Percentiles rank a stretch among this genome's conserved stretches.
Evolutionary conservation across 768 basidiomycete species (phyloP).

Genomic region (Russula lepida): DNA sequence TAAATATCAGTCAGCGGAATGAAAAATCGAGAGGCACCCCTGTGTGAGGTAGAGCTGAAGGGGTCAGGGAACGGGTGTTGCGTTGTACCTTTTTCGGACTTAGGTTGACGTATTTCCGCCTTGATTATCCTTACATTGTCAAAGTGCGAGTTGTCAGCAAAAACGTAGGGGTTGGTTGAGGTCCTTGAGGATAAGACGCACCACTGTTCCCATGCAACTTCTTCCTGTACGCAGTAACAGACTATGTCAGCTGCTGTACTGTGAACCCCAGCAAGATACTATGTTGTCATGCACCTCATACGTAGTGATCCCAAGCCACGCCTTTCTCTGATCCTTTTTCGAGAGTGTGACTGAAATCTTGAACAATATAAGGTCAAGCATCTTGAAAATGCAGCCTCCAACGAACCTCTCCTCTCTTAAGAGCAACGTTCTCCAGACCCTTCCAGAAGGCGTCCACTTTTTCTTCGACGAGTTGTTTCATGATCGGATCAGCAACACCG

Average conservation of each 20-base stretch:
- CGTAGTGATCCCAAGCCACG: constrained; percentile 58
- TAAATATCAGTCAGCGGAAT: constrained; percentile 13
- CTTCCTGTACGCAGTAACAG: constrained; percentile 43
- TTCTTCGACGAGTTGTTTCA: constrained; percentile 61
- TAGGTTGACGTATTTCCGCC: constrained; percentile 68
- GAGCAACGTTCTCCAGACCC: constrained; percentile 52
- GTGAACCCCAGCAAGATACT: neutral
- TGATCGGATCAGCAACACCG: constrained; percentile 64
- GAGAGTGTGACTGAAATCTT: constrained; percentile 70
- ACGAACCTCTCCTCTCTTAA: constrained; percentile 61
- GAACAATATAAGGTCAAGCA: neutral
- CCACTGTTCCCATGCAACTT: constrained; percentile 87
- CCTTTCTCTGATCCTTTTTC: constrained; percentile 68
- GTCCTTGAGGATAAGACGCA: constrained; percentile 26
- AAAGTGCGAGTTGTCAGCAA: neutral
- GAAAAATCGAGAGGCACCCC: too few relatives aligned
- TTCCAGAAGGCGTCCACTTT: constrained; percentile 78
- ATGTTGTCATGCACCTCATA: constrained; percentile 31
- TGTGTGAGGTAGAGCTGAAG: neutral
- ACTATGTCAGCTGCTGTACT: neutral
- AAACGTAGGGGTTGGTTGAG: neutral
- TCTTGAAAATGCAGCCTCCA: neutral
- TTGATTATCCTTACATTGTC: constrained; percentile 57
- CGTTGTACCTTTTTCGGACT: constrained; percentile 47
- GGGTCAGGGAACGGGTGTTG: neutral